Evolutionary conservation across 2,329 filamentous ascomycete genomes (phyloP).

Genomic region (Didymella pomorum): DNA sequence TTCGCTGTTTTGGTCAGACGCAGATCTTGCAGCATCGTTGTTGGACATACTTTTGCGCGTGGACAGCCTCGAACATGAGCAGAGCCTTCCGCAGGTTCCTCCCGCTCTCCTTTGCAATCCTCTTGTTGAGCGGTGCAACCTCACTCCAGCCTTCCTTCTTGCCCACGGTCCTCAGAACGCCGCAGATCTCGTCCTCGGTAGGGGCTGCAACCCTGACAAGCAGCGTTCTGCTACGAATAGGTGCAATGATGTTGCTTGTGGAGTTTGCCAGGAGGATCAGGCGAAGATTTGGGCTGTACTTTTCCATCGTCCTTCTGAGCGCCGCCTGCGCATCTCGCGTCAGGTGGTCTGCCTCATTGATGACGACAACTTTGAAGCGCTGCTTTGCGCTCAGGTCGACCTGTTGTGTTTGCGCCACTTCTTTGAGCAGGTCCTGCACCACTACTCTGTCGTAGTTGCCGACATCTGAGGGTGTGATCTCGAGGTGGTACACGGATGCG

Average conservation of each 20-base stretch:
- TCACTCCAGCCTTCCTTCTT: constrained; percentile 86
- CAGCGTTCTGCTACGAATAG: constrained; percentile 89
- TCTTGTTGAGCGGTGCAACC: constrained; percentile 76
- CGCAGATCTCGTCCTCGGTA: constrained; percentile 82
- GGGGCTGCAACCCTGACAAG: constrained; percentile 92
- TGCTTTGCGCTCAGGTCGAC: constrained; percentile 93
- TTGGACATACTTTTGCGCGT: constrained; percentile 86
- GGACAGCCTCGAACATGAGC: constrained; percentile 96
- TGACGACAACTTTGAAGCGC: constrained; percentile 97
- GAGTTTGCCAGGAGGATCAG: constrained; percentile 94
- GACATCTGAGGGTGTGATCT: constrained; percentile 97
- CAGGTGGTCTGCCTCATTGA: constrained; percentile 97
- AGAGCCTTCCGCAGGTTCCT: constrained; percentile 88
- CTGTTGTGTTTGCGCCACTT: constrained; percentile 98
- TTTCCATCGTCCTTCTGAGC: constrained; percentile 95
- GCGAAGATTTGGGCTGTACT: constrained; percentile 94
- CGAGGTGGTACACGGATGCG: constrained; percentile 94
- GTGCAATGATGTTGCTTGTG: constrained; percentile 98
- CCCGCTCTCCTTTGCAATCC: constrained; percentile 89
- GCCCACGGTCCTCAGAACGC: constrained; percentile 72
- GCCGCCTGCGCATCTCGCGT: constrained; percentile 95
- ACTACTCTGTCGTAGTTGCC: constrained; percentile 97
- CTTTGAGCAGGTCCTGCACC: constrained; percentile 92
- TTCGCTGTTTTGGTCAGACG: constrained; percentile 67
- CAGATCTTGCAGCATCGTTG: neutral